Evolutionary conservation across 2,329 filamentous ascomycete genomes (phyloP).

Genomic region (Clonostachys rosea): DNA sequence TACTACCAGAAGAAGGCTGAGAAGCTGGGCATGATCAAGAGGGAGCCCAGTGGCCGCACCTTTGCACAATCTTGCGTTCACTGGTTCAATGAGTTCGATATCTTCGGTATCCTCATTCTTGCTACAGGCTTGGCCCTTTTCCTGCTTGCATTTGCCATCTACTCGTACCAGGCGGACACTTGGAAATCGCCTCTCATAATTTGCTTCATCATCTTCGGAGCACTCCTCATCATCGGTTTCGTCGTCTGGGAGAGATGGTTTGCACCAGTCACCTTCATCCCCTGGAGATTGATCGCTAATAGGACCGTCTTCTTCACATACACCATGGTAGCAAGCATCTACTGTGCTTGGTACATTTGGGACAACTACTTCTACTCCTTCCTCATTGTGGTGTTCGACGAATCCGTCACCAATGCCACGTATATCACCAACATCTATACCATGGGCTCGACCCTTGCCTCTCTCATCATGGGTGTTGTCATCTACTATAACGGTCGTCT

Average conservation of each 20-base stretch:
- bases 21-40: constrained; percentile 34
- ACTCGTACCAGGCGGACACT: constrained; percentile 34
- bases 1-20: constrained; percentile 52
- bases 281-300: constrained; percentile 41
- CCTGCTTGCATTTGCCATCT: constrained; percentile 60
- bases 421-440: constrained; percentile 45
- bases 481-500: constrained; percentile 40
- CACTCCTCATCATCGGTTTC: constrained; percentile 50
- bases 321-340: constrained; percentile 33
- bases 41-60: constrained; percentile 35
- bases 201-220: constrained; percentile 56
- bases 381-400: constrained; percentile 43
- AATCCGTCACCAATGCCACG: constrained; percentile 32
- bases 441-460: constrained; percentile 44
- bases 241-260: constrained; percentile 51
- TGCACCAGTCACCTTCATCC: constrained; percentile 52
- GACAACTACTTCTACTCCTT: constrained; percentile 52
- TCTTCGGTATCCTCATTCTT: constrained; percentile 52
- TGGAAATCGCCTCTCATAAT: constrained; percentile 52
- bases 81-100: constrained; percentile 54
- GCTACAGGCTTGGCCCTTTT: constrained; percentile 53
- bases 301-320: constrained; percentile 48
- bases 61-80: constrained; percentile 39
- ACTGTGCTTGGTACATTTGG: constrained; percentile 46
- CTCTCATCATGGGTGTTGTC: constrained; percentile 39